These are phyloP conservation scores for Kalanchoe fedtschenkoi DNA, from an alignment of 164 flowering plant genomes.

Conservation along the genomic window DNA sequence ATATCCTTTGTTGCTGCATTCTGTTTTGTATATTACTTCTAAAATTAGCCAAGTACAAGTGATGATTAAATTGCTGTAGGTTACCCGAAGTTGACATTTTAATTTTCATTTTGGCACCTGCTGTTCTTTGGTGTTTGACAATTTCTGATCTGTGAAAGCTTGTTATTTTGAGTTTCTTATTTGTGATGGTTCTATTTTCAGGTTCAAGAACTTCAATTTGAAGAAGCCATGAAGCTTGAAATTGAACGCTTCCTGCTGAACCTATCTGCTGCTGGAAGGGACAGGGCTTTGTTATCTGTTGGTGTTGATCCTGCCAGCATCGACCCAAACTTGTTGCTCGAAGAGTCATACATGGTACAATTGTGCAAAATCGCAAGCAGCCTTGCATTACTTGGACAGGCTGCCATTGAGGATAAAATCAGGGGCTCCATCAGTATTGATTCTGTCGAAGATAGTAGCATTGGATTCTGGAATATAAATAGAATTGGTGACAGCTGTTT, in stretches of 20 bases:
- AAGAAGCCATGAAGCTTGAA: constrained; percentile 85
- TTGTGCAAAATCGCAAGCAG: constrained; percentile 51
- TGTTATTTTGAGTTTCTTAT: neutral
- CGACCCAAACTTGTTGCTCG: constrained; percentile 74
- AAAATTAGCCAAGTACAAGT: neutral
- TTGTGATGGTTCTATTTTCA: constrained; percentile 15
- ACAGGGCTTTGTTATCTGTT: constrained; percentile 73
- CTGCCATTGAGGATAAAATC: constrained; percentile 72
- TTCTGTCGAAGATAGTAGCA: constrained; percentile 23
- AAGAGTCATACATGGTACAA: constrained; percentile 51
- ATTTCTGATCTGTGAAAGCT: neutral
- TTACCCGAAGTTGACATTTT: neutral
- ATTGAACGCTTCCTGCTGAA: constrained; percentile 71
- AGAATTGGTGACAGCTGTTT: constrained; percentile 63
- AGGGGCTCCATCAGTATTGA: constrained; percentile 71
- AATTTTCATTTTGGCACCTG: neutral
- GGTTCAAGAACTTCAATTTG: constrained; percentile 52
- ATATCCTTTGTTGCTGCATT: neutral
- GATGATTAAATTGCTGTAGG: neutral
- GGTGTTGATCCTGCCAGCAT: constrained; percentile 88
- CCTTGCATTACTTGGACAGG: constrained; percentile 78
- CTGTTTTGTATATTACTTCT: neutral
- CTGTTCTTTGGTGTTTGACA: neutral
- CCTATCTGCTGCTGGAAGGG: constrained; percentile 96
- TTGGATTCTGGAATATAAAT: constrained; percentile 88